phyloP scores from a whole-genome alignment of 1,284 basidiomycete species.

The Microbotryum silenes-acaulis region DNA sequence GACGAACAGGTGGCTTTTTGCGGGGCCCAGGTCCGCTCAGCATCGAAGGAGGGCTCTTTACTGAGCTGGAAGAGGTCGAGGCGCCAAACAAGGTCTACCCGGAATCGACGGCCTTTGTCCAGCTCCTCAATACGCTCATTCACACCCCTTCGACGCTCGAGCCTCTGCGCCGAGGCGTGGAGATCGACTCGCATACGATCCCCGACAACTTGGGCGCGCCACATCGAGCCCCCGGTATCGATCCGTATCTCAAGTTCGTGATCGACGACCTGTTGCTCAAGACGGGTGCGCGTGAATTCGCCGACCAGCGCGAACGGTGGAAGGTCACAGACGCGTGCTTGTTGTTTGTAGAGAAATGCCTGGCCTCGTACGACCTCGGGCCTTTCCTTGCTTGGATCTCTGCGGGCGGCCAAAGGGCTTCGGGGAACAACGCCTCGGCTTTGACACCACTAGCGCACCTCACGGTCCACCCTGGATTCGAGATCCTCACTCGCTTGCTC shows the following conservation, averaged over 20 bases:
- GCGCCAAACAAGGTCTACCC: slow-evolving; percentile 69
- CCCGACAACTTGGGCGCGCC: slow-evolving; percentile 67
- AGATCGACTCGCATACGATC: slow-evolving; percentile 59
- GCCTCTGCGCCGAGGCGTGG: slow-evolving; percentile 44
- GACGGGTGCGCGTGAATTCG: slow-evolving; percentile 57
- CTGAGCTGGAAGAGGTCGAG: slow-evolving; percentile 78
- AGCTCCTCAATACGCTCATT: slow-evolving; percentile 66
- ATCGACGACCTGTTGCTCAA: slow-evolving; percentile 74
- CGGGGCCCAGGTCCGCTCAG: slow-evolving; percentile 25
- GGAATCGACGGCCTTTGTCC: slow-evolving; percentile 77
- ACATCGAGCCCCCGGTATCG: slow-evolving; percentile 66
- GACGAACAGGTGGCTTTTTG: slow-evolving; percentile 45
- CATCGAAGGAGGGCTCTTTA: slow-evolving; percentile 33
- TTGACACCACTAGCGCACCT: slow-evolving; percentile 34
- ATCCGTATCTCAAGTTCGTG: slow-evolving; percentile 74
- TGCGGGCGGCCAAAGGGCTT: slow-evolving; percentile 19
- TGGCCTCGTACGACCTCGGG: slow-evolving; percentile 71
- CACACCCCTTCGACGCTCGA: slow-evolving; percentile 57
- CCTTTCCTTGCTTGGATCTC: slow-evolving; percentile 36
- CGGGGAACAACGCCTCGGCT: neutral
- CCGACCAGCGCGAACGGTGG: slow-evolving; percentile 70
- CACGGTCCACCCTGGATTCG: slow-evolving; percentile 76
- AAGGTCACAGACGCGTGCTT: slow-evolving; percentile 75
- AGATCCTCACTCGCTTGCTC: slow-evolving; percentile 71
- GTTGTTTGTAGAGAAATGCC: slow-evolving; percentile 71